Base-by-base conservation (phyloP, 139 green algal genomes). In the Helicosporidium sp. region DNA sequence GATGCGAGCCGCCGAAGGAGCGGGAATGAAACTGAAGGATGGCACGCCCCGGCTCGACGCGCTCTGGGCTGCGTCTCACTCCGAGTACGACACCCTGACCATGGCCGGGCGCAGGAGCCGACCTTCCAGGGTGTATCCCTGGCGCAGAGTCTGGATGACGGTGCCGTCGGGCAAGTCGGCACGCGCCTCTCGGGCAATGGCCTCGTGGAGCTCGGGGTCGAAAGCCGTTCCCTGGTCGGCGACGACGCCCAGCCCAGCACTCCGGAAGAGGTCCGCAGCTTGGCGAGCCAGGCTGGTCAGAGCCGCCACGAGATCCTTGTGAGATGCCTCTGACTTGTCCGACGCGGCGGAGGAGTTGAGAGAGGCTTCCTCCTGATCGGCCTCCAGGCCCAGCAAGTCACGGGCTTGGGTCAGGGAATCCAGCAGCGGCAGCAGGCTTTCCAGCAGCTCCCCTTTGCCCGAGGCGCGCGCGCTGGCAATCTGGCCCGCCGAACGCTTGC, bases 361-460 rank as follows among this genome's bases (percentile, higher is more conserved):
- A n/a, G n/a, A n/a, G n/a, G n/a, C n/a, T n/a, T n/a, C n/a, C 69
- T 95, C 90, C 2, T 48, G 73, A 51, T 96, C 87, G 2, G 69
- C 94, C 52, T 91, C 73, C 12, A 68, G 52, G 67, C 94, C 94
- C 27, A 96, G 48, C 46, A 76, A 54, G 4, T 19, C n/a, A 20
- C 60, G 56, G 20, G 90, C 87, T 34, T 84, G 57, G 74, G 97
- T 85, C 64, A 99, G 96, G 64, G 84, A 92, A 70, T 99, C 90
- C 7, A 97, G 28, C 50, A 57, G 41, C 16, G 85, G 84, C 63
- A 95, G 64, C 61, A 96, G 53, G 18, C 64, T 52, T 29, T 67
- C 60, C 19, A 97, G 47, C 17, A 88, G 69, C 48, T 85, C 70
- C 7, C 70, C 77, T 39, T 76, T 77, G 6, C 74, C 68, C 5